Evolutionary conservation across 2,329 filamentous ascomycete species (phyloP), one percentile per base, ranked within the genome.

Genomic region (Helminthosporium solani): DNA sequence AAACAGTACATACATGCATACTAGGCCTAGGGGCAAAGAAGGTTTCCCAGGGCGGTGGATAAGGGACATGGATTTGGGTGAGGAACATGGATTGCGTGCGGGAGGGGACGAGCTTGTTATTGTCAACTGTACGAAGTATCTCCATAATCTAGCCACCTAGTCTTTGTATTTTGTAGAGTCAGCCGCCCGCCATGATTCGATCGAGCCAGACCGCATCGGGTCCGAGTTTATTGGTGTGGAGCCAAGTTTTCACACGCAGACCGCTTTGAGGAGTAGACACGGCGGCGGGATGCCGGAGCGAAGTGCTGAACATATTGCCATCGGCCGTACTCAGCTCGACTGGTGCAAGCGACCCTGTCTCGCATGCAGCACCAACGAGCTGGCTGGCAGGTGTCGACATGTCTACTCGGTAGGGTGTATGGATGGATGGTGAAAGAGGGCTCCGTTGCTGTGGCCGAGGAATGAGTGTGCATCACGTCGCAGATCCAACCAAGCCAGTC

Each of bases 1-100:
- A 12, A 27, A 27, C 7, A 12, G 12, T 27, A 12, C n/a, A 35
- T 6, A 25, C 40, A 44, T 23, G 44, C 34, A 44, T 38, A 42
- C 36, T 33, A 39, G 42, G 20, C 33, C 30, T 35, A 31, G 35
- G 39, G 45, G 43, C 36, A 47, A 50, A 52, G 20, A 50, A 50
- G 40, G 47, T 49, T 53, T 46, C 28, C 62, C 62, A 55, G 56
- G 33, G 52, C 53, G 52, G 38, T 55, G 60, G 50, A 47, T 54
- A 48, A 57, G 23, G 23, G n/a, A n/a, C n/a, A n/a, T n/a, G n/a
- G n/a, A n/a, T n/a, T 25, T 9, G 23, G 23, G 23, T 25, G 6
- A n/a, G n/a, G 40, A 45, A 48, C 55, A 60, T 57, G 60, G 57
- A 39, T 50, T 12, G 42, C 37, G 35, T 35, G 50, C 45, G 44